Conservation (phyloP, 1,139 yeast species). For the Saccharomyces hybrid region DNA sequence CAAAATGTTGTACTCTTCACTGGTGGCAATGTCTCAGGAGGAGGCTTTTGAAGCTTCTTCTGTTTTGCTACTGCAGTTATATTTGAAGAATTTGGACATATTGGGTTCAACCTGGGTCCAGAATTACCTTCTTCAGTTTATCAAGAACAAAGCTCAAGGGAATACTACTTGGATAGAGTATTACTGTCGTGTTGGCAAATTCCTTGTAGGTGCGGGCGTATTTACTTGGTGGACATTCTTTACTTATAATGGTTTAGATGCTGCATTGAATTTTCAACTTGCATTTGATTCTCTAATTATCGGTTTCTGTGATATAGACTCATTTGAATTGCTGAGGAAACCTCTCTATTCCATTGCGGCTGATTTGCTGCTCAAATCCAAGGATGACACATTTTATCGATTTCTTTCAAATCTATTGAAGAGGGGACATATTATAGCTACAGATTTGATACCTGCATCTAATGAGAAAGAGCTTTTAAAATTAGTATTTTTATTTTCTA, state of each 20-base stretch:
- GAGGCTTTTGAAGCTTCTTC: slow-evolving; percentile 4
- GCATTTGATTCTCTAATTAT: slow-evolving; percentile 11
- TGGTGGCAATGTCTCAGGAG: slow-evolving; percentile 6
- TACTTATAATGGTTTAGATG: slow-evolving; percentile 19
- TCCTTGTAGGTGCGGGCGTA: slow-evolving; percentile 14
- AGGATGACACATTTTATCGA: slow-evolving; percentile 9
- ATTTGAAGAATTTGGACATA: slow-evolving; percentile 10
- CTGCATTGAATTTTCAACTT: slow-evolving; percentile 14
- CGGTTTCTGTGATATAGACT: slow-evolving; percentile 18
- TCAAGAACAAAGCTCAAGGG: slow-evolving; percentile 13
- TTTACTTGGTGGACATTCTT: slow-evolving; percentile 30
- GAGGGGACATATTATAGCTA: slow-evolving; percentile 11
- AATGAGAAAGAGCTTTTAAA: slow-evolving; percentile 5
- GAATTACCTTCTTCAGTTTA: slow-evolving; percentile 16
- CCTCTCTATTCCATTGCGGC: slow-evolving; percentile 16
- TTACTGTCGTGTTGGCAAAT: slow-evolving; percentile 23
- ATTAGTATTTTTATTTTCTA: slow-evolving; percentile 11
- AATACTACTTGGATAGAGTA: slow-evolving; percentile 16
- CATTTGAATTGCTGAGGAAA: slow-evolving; percentile 19
- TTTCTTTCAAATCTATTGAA: slow-evolving; percentile 13
- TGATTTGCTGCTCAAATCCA: slow-evolving; percentile 11
- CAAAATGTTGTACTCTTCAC: slow-evolving; percentile 7
- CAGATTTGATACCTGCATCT: slow-evolving; percentile 2
- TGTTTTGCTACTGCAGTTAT: slow-evolving; percentile 11
- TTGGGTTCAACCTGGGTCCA: slow-evolving; percentile 25